A percentile compares a stretch with the other conserved stretches of the same genome.
These are phyloP conservation scores for Penicillium sp. DNA, from an alignment of 2,329 filamentous ascomycete species.

Conservation along the genomic window DNA sequence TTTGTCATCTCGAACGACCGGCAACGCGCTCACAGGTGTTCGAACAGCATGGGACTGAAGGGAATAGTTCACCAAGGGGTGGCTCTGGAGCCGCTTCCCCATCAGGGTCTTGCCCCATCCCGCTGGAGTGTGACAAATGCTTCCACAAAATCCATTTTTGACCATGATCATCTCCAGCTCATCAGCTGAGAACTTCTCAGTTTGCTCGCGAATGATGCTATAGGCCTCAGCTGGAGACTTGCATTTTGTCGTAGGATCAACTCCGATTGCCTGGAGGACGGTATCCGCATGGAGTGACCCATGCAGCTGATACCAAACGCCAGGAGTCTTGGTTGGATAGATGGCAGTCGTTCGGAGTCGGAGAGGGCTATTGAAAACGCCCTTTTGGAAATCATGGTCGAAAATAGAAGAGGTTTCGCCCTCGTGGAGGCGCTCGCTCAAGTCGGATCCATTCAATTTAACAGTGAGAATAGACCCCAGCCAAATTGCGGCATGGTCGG, in stretches of 20 bases:
- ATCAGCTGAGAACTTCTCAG: constrained; percentile 36
- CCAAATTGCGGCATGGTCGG: constrained; percentile 49
- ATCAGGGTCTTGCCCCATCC: constrained; percentile 47
- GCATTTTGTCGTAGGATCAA: constrained; percentile 33
- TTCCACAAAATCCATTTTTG: constrained; percentile 44
- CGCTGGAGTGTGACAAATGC: constrained; percentile 46
- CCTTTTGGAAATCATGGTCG: constrained; percentile 37
- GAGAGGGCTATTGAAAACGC: constrained; percentile 15
- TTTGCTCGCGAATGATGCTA: constrained; percentile 27
- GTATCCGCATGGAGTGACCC: constrained; percentile 49
- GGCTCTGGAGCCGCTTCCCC: constrained; percentile 42
- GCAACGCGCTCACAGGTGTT: constrained; percentile 31
- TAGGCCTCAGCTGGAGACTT: constrained; percentile 6
- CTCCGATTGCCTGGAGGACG: constrained; percentile 47
- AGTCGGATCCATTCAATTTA: constrained; percentile 38
- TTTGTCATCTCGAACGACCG: constrained; percentile 8
- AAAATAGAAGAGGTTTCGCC: constrained; percentile 30
- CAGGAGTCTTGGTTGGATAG: constrained; percentile 49
- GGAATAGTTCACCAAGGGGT: constrained; percentile 46
- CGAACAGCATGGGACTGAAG: constrained; percentile 34
- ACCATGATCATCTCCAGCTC: constrained; percentile 47
- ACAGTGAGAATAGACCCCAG: constrained; percentile 42
- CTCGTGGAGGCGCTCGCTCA: constrained; percentile 28
- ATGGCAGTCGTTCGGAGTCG: constrained; percentile 46
- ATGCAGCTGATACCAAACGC: constrained; percentile 53